phyloP scores from a whole-genome alignment of 371 early-diverging fungal genomes.

The Actinomortierella ambigua region DNA sequence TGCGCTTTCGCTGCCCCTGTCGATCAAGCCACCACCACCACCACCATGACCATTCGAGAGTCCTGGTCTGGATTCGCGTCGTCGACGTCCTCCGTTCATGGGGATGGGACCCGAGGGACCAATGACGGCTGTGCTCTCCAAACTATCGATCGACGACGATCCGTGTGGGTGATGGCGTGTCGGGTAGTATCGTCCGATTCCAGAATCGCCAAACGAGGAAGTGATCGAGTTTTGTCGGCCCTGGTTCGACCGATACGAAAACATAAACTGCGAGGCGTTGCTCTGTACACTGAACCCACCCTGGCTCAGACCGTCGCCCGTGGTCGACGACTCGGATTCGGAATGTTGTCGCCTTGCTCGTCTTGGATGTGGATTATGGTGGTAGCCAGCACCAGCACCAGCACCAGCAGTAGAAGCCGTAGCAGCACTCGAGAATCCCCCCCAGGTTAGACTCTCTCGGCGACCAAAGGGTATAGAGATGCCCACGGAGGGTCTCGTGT shows the following conservation, averaged over 20 bases:
- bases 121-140: conserved; percentile 7
- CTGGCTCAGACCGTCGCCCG: conserved; percentile 9
- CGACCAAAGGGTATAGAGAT: conserved; percentile 33
- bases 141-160: conserved; percentile 19
- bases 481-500: conserved; percentile 20
- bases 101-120: too few relatives aligned
- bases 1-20: too few relatives aligned
- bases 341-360: conserved; percentile 6
- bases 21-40: too few relatives aligned
- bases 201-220: conserved; percentile 29
- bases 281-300: too few relatives aligned
- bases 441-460: background rate
- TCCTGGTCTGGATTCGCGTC: too few relatives aligned
- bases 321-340: conserved; percentile 30
- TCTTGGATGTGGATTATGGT: too few relatives aligned
- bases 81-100: too few relatives aligned
- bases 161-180: conserved; percentile 17
- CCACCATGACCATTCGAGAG: too few relatives aligned
- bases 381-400: too few relatives aligned
- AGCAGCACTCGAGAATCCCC: too few relatives aligned
- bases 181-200: conserved; percentile 34
- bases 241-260: conserved; percentile 4
- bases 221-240: conserved; percentile 22
- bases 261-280: too few relatives aligned
- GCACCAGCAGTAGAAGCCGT: too few relatives aligned